Evolutionary conservation across 306 rosid genomes (phyloP).

Genomic region (Corylus americana): DNA sequence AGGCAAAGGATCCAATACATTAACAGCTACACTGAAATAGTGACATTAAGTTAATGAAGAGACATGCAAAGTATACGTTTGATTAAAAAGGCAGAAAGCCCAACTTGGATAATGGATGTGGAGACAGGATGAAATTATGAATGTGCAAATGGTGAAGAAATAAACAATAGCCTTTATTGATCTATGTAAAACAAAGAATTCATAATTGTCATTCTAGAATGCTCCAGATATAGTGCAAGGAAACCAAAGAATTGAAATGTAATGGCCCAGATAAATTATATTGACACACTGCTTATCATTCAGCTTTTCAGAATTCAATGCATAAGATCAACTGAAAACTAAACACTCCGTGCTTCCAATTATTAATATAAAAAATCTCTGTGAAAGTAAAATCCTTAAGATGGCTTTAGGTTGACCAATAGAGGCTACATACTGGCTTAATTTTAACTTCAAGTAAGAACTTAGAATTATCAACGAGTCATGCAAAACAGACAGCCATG

Average conservation of each 20-base stretch:
- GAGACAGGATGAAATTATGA: neutral
- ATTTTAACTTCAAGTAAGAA: neutral
- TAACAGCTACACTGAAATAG: neutral
- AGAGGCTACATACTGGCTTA: neutral
- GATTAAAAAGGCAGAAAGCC: conserved; percentile 9
- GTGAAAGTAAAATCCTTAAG: neutral
- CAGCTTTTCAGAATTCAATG: conserved; percentile 8
- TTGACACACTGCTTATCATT: neutral
- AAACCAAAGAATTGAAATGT: neutral
- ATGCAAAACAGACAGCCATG: neutral
- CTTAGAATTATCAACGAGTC: neutral
- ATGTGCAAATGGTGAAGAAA: neutral
- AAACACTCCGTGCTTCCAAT: neutral
- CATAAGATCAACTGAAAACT: neutral
- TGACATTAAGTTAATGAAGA: conserved; percentile 10
- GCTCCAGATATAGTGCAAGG: neutral
- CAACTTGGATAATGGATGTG: neutral
- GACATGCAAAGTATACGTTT: conserved; percentile 9
- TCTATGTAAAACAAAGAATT: neutral
- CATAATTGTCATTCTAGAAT: neutral
- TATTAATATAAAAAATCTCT: neutral
- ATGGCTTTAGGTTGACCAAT: neutral
- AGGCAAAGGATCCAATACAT: conserved; percentile 12
- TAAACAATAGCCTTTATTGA: neutral
- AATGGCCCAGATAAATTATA: neutral